A percentile compares a stretch with the other conserved stretches of the same genome.
Conservation (phyloP, 108 stramenopile genomes). For the Cylindrotheca closterium region DNA sequence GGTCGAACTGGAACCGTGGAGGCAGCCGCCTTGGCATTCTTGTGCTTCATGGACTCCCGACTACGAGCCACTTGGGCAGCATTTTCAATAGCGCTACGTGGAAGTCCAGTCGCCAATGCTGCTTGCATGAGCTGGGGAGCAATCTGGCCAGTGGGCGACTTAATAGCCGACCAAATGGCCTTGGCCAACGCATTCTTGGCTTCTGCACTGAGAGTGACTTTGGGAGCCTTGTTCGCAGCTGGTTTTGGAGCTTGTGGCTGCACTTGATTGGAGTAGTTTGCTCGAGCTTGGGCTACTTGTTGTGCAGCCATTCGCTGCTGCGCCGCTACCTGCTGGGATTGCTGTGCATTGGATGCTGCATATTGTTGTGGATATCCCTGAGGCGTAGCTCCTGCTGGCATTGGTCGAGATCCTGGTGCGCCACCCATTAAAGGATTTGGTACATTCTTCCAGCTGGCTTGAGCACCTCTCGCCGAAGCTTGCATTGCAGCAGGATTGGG, state of each 20-base stretch:
- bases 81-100: constrained; percentile 76
- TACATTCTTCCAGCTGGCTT: background rate
- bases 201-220: constrained; percentile 60
- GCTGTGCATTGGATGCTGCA: background rate
- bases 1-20: constrained; percentile 1
- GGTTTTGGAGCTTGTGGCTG: constrained; percentile 13
- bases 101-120: constrained; percentile 70
- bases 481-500: no score
- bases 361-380: background rate
- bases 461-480: no score
- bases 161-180: constrained; percentile 81
- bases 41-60: constrained; percentile 53
- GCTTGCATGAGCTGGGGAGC: constrained; percentile 58
- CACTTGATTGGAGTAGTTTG: constrained; percentile 10
- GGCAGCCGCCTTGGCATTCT: constrained; percentile 19
- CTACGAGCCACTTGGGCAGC: constrained; percentile 76
- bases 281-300: constrained; percentile 20
- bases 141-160: constrained; percentile 61
- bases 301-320: background rate
- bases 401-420: background rate
- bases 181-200: constrained; percentile 72
- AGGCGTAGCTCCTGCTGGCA: background rate
- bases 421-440: constrained; percentile 1
- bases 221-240: constrained; percentile 12
- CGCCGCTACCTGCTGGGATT: background rate